Conservation (phyloP, 2,329 filamentous ascomycete species). For the Ceratocystis diversiconidia region DNA sequence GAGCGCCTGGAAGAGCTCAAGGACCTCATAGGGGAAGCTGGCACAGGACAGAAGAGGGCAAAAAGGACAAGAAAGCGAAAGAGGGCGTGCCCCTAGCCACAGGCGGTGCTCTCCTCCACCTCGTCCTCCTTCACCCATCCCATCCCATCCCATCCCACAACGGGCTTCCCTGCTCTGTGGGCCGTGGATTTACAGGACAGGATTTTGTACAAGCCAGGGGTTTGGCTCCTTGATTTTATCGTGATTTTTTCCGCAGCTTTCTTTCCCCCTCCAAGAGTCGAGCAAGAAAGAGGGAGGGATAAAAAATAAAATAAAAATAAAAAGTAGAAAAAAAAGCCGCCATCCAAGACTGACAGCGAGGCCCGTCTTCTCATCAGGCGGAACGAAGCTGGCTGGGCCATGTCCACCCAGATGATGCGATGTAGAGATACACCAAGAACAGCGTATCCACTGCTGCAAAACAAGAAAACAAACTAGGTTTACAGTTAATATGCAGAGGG, state of each 20-base stretch:
- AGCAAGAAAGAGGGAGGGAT: not conserved
- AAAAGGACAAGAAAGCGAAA: not conserved
- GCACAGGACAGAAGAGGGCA: not conserved
- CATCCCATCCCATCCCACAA: not conserved
- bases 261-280: not conserved
- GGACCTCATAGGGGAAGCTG: not conserved
- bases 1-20: not conserved
- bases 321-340: not conserved
- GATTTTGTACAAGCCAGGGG: not conserved
- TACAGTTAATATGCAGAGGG: not conserved
- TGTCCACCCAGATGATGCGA: not conserved
- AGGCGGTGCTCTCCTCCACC: not conserved
- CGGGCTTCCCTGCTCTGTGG: conserved; percentile 1
- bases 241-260: not conserved
- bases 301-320: not conserved
- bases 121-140: not conserved
- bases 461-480: no score
- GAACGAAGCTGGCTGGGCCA: not conserved
- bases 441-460: not conserved
- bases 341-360: not conserved
- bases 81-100: conserved; percentile 3
- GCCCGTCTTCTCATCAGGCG: not conserved
- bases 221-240: not conserved
- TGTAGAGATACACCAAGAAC: not conserved
- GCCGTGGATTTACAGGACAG: conserved; percentile 2